Evolutionary conservation across 805 yeast genomes (phyloP), one percentile per base, ranked within the genome.

Genomic region (Ogataea parapolymorpha): DNA sequence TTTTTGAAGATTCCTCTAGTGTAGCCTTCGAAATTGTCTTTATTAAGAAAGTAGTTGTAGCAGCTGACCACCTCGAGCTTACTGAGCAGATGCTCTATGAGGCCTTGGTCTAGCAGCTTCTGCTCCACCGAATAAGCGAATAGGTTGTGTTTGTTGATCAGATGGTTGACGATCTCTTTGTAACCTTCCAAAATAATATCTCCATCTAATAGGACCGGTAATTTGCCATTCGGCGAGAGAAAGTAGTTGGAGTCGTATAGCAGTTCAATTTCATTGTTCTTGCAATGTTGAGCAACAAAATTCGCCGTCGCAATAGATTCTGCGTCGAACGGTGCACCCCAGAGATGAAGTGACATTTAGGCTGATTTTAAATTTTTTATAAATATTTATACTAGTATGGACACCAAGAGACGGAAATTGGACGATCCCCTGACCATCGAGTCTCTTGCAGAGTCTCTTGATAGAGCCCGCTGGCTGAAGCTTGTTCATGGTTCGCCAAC

Each of bases 171-270:
- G 1, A 78, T 75, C 16, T 59, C 57, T 13, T 63, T 54, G 42
- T 55, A 77, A 1, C 82, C 81, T 35, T 70, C 70, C 11, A 63
- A 48, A 16, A 35, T 38, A 1, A 38, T 53, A 9, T 42, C 50
- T 1, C 50, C 48, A 3, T 38, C 36, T 11, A 41, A 56, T 34
- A 79, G 55, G 2, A 71, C 56, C 1, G 91, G 91, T 13, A 82
- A 55, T 34, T 59, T 63, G 2, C 71, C 73, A 9, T 67, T 65
- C 9, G 66, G 67, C 1, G 85, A 74, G 8, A 75, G 41, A 50
- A 75, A 76, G 10, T 80, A 72, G 54, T 82, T 80, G 39, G 77
- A 75, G 2, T 85, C 78, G 2, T 80, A 71, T 7, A 78, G 70
- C 2, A 82, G 55, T 26, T 61, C 49, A 29, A 62, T 50, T 3